Percentiles rank a stretch among this genome's conserved stretches.
Evolutionary conservation across 2,329 filamentous ascomycete genomes (phyloP).

Genomic region (Penicillium paneum): DNA sequence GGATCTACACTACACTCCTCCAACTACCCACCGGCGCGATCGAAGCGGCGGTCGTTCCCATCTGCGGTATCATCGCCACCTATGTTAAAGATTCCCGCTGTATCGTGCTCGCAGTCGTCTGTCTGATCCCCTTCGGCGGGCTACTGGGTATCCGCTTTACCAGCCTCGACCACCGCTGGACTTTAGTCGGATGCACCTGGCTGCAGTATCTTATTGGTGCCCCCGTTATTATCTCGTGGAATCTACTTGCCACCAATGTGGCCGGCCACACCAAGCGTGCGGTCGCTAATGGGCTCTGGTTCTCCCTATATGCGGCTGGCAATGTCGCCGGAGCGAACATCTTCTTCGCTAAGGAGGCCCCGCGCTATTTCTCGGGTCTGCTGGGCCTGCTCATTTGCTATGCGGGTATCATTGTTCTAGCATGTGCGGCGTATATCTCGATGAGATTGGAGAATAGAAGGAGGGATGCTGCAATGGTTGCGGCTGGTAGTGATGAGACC

Average conservation of each 20-base stretch:
- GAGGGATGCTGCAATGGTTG: constrained; percentile 14
- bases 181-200: constrained; percentile 54
- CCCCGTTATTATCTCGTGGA: constrained; percentile 53
- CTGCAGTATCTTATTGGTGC: constrained; percentile 51
- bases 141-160: constrained; percentile 52
- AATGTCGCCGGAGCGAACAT: constrained; percentile 51
- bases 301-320: constrained; percentile 48
- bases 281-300: constrained; percentile 50
- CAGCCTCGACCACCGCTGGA: constrained; percentile 46
- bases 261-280: constrained; percentile 54
- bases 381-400: constrained; percentile 45
- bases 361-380: constrained; percentile 47
- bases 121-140: constrained; percentile 42
- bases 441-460: constrained; percentile 29
- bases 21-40: constrained; percentile 37
- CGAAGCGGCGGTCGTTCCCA: constrained; percentile 29
- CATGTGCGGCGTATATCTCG: constrained; percentile 21
- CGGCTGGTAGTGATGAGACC: constrained; percentile 1
- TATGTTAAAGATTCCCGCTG: constrained; percentile 43
- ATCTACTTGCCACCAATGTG: constrained; percentile 47
- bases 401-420: constrained; percentile 41
- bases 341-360: constrained; percentile 45
- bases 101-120: constrained; percentile 30
- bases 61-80: constrained; percentile 45
- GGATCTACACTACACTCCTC: constrained; percentile 31